A percentile compares a stretch with the other conserved stretches of the same genome.
Evolutionary conservation across 2,329 filamentous ascomycete species (phyloP).

Genomic region (Talaromyces marneffei): DNA sequence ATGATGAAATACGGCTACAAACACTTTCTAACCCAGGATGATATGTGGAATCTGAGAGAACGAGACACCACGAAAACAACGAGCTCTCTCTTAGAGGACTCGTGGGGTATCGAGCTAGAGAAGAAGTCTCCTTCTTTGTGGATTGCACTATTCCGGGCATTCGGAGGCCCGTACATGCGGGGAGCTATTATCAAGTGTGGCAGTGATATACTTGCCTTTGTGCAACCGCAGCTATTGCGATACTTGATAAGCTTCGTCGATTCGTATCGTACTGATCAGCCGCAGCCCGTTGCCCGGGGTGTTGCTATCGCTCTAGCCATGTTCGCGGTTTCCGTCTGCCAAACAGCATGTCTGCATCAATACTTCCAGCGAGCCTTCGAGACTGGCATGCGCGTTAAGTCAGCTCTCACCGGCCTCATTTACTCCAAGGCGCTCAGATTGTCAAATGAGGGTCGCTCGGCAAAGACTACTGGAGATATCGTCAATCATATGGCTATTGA

Average conservation of each 20-base stretch:
- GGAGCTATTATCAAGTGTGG: conserved; percentile 82
- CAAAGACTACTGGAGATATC: conserved; percentile 93
- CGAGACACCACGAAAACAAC: conserved; percentile 73
- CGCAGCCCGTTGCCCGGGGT: conserved; percentile 75
- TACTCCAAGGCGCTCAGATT: conserved; percentile 86
- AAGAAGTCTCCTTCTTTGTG: conserved; percentile 77
- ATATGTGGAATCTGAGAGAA: conserved; percentile 85
- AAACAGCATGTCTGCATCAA: conserved; percentile 89
- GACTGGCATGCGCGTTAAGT: conserved; percentile 94
- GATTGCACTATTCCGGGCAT: conserved; percentile 76
- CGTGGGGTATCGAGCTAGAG: conserved; percentile 70
- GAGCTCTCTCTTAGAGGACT: conserved; percentile 60
- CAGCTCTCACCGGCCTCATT: conserved; percentile 80
- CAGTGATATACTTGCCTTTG: conserved; percentile 79
- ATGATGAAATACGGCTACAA: conserved; percentile 95
- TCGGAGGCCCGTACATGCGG: conserved; percentile 74
- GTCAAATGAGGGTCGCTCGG: conserved; percentile 83
- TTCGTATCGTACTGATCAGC: conserved; percentile 61
- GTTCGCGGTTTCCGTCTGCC: conserved; percentile 79
- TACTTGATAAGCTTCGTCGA: conserved; percentile 76
- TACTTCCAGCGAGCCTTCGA: conserved; percentile 96
- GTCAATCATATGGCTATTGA: conserved; percentile 99
- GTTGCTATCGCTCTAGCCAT: conserved; percentile 84
- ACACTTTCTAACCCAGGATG: conserved; percentile 85
- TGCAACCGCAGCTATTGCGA: conserved; percentile 84